Percentiles rank a stretch among this genome's conserved stretches.
Conservation (phyloP, 2,329 filamentous ascomycete genomes). For the Penicillium sumatraense region DNA sequence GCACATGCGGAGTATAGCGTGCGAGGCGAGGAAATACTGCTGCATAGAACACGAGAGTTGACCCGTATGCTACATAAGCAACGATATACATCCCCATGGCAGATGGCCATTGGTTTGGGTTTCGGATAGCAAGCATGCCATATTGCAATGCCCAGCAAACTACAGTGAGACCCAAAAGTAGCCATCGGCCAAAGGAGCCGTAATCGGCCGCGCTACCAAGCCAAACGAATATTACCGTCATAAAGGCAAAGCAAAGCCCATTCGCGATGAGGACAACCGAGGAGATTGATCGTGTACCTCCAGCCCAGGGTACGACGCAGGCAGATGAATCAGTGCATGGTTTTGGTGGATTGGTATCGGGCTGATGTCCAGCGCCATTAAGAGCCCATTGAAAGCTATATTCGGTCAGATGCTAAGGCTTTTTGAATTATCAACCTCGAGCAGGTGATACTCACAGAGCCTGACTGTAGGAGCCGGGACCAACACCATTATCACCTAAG, state of each 20-base stretch:
- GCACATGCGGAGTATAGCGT: slow-evolving; percentile 47
- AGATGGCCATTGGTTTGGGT: slow-evolving; percentile 45
- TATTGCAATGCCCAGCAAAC: slow-evolving; percentile 49
- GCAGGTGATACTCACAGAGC: slow-evolving; percentile 35
- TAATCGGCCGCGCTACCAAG: slow-evolving; percentile 50
- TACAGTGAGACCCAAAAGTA: slow-evolving; percentile 45
- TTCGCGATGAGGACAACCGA: slow-evolving; percentile 49
- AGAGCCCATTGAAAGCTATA: slow-evolving; percentile 46
- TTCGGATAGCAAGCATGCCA: slow-evolving; percentile 43
- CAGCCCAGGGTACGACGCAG: slow-evolving; percentile 47
- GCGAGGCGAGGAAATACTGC: slow-evolving; percentile 47
- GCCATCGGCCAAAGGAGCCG: slow-evolving; percentile 47
- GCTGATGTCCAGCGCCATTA: slow-evolving; percentile 44
- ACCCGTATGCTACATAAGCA: slow-evolving; percentile 46
- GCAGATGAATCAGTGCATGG: slow-evolving; percentile 38
- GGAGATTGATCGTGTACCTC: slow-evolving; percentile 41
- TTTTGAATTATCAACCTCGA: background rate
- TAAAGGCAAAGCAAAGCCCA: slow-evolving; percentile 48
- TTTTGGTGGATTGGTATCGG: slow-evolving; percentile 36
- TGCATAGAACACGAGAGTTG: slow-evolving; percentile 49
- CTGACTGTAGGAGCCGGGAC: slow-evolving; percentile 47
- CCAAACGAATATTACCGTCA: slow-evolving; percentile 49
- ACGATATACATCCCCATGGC: slow-evolving; percentile 49
- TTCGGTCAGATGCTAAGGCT: background rate
- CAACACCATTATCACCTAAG: slow-evolving; percentile 48